These are phyloP conservation scores for Aechmea fasciata DNA, from an alignment of 176 grass and related monocot genomes.

Conservation along the genomic window DNA sequence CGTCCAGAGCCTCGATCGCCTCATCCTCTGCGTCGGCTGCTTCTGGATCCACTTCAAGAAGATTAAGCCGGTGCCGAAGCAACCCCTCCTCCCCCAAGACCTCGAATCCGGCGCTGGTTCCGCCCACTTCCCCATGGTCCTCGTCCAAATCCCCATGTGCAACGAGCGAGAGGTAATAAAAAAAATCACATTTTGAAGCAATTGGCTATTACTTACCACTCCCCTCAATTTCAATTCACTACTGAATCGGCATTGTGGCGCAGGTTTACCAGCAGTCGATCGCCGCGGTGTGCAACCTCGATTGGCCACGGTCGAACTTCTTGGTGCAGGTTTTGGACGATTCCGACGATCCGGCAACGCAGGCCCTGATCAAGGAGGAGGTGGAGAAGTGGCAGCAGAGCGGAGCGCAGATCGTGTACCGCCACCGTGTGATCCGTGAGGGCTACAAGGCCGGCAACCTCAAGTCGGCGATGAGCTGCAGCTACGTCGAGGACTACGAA, in stretches of 20 bases:
- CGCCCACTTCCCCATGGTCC: constrained; percentile 73
- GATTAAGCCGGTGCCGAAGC: constrained; percentile 66
- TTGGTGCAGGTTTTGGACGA: constrained; percentile 95
- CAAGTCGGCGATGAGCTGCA: constrained; percentile 91
- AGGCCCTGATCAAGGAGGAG: constrained; percentile 75
- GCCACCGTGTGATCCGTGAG: constrained; percentile 70
- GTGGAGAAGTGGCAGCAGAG: constrained; percentile 89
- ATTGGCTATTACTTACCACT: no score
- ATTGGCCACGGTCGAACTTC: constrained; percentile 93
- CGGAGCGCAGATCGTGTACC: constrained; percentile 78
- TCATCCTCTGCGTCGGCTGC: constrained; percentile 81
- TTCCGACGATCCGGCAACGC: constrained; percentile 71
- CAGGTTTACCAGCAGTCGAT: constrained; percentile 99
- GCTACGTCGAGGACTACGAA: constrained; percentile 89
- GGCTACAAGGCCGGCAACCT: constrained; percentile 99
- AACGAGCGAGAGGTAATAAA: constrained; percentile 78
- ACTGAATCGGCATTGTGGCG: background rate
- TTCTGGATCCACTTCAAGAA: constrained; percentile 79
- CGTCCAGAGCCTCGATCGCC: constrained; percentile 85
- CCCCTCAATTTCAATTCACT: no score
- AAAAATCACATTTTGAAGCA: no score
- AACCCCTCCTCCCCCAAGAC: constrained; percentile 25
- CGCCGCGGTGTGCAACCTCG: constrained; percentile 89
- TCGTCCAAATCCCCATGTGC: constrained; percentile 99
- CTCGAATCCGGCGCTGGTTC: constrained; percentile 48